Percentiles rank a stretch among this genome's conserved stretches.
Conservation (phyloP, 202 grass and related monocot species). For the Digitaria exilis region DNA sequence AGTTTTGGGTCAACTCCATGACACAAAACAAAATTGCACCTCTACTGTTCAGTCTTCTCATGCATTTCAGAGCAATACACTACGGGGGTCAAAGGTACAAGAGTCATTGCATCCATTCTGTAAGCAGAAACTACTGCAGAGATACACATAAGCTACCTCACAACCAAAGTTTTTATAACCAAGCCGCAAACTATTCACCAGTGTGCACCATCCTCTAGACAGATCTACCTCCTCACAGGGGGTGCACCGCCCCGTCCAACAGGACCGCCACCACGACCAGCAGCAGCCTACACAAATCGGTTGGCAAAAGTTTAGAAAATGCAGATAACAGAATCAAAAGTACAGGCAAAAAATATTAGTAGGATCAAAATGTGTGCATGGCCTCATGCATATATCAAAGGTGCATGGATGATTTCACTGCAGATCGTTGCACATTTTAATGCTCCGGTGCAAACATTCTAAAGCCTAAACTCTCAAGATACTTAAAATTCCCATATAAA, state of each 20-base stretch:
- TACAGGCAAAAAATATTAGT: neutral
- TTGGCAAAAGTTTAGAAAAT: neutral
- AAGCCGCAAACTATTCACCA: neutral
- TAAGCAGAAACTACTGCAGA: constrained; percentile 14
- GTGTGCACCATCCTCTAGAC: neutral
- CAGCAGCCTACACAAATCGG: constrained; percentile 31
- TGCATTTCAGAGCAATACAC: neutral
- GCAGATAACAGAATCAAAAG: neutral
- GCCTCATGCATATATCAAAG: neutral
- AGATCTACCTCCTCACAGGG: constrained; percentile 55
- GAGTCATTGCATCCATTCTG: no score
- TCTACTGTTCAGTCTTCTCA: neutral
- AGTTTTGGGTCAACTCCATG: neutral
- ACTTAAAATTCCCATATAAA: neutral
- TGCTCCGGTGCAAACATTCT: neutral
- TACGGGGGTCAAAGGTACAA: neutral
- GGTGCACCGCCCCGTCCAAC: constrained; percentile 49
- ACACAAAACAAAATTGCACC: neutral
- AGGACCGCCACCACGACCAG: constrained; percentile 53
- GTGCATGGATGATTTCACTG: neutral
- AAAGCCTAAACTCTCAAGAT: neutral
- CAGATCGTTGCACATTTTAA: neutral
- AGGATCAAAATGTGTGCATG: neutral
- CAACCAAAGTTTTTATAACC: constrained; percentile 20
- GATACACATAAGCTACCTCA: constrained; percentile 33